Evolutionary conservation across 768 basidiomycete species (phyloP).

Genomic region (Hysterangium stoloniferum): DNA sequence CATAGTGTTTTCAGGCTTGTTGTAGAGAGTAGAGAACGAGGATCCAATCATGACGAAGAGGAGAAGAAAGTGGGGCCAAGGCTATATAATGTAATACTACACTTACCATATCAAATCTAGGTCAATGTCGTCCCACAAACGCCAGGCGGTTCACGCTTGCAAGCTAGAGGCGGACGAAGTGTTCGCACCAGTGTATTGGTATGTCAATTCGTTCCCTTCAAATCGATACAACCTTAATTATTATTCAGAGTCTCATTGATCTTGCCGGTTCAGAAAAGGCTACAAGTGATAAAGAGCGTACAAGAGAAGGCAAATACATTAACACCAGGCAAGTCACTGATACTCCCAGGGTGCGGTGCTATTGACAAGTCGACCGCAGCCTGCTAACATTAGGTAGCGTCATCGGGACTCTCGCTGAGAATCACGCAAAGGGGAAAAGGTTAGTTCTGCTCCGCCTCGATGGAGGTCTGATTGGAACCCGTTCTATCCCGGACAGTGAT

Average conservation of each 20-base stretch:
- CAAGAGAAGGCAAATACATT: constrained; percentile 95
- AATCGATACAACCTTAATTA: background rate
- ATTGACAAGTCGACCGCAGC: constrained; percentile 30
- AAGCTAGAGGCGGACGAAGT: constrained; percentile 71
- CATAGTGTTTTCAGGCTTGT: constrained; percentile 93
- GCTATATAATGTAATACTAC: background rate
- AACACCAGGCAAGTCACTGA: constrained; percentile 59
- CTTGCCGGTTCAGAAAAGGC: constrained; percentile 96
- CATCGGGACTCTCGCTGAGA: constrained; percentile 87
- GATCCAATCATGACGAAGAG: constrained; percentile 32
- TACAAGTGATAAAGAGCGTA: constrained; percentile 90
- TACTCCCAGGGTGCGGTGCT: constrained; percentile 7
- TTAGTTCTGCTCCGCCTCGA: constrained; percentile 24
- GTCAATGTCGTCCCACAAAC: constrained; percentile 30
- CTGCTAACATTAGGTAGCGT: constrained; percentile 89
- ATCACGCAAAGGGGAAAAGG: constrained; percentile 65
- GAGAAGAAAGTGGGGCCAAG: constrained; percentile 30
- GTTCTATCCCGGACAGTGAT: constrained; percentile 39
- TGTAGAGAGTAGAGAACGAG: constrained; percentile 76
- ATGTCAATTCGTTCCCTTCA: constrained; percentile 18
- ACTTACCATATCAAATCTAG: background rate
- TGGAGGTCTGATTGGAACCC: background rate
- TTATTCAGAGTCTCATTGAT: constrained; percentile 76
- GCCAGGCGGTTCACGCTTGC: constrained; percentile 56
- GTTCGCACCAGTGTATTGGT: constrained; percentile 74